Conservation (phyloP, 208 protist species). For the Leishmania mexicana region DNA sequence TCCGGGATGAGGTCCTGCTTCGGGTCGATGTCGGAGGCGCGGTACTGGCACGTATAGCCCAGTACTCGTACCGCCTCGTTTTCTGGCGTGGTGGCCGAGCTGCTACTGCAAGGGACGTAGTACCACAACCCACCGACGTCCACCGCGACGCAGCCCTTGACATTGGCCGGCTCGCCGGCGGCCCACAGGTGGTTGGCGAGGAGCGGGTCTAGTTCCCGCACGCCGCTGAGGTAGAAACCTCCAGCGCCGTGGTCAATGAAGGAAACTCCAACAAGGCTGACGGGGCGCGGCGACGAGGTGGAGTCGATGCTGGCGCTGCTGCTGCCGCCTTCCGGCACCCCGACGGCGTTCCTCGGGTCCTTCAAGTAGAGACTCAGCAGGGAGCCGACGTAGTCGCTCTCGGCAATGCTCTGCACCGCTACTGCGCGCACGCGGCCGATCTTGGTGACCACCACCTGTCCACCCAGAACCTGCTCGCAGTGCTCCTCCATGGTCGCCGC, state of each 20-base stretch:
- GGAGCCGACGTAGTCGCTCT: slow-evolving; percentile 53
- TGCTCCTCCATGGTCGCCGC: slow-evolving; percentile 44
- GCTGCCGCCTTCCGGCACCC: background rate
- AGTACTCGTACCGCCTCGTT: slow-evolving; percentile 23
- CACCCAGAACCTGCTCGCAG: slow-evolving; percentile 40
- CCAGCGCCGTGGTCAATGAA: slow-evolving; percentile 46
- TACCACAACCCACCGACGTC: slow-evolving; percentile 48
- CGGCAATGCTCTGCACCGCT: slow-evolving; percentile 35
- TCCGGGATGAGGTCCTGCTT: slow-evolving; percentile 4
- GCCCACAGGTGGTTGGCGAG: slow-evolving; percentile 55
- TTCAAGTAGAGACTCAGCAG: slow-evolving; percentile 32
- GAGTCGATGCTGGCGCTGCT: background rate
- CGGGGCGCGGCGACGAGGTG: background rate
- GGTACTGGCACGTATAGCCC: slow-evolving; percentile 61
- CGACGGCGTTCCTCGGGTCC: background rate
- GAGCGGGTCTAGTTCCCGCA: slow-evolving; percentile 24
- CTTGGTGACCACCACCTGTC: slow-evolving; percentile 23
- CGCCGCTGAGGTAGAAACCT: slow-evolving; percentile 57
- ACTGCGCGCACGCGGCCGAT: slow-evolving; percentile 41
- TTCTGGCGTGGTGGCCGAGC: slow-evolving; percentile 14
- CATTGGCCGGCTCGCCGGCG: slow-evolving; percentile 32
- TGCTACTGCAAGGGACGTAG: slow-evolving; percentile 47
- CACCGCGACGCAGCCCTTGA: slow-evolving; percentile 58
- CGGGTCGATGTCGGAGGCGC: slow-evolving; percentile 29
- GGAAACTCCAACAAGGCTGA: slow-evolving; percentile 53